phyloP scores from a whole-genome alignment of 768 basidiomycete species.

The Suillus occidentalis region DNA sequence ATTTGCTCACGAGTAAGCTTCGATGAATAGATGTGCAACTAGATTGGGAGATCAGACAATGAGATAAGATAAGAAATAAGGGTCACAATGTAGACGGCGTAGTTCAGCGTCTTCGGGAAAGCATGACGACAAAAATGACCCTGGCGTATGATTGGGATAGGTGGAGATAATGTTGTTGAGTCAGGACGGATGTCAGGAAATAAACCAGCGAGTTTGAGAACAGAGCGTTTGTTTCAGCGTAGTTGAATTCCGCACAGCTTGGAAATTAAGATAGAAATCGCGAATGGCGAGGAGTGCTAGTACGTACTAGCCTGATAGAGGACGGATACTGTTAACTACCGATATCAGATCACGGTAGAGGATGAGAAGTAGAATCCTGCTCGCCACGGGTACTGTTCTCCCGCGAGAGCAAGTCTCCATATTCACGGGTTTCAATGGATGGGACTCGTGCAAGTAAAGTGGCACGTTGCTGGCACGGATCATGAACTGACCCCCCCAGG shows the following conservation, averaged over 20 bases:
- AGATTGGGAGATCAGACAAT: background rate
- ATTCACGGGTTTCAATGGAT: background rate
- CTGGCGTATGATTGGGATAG: background rate
- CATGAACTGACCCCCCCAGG: background rate
- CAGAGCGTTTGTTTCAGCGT: background rate
- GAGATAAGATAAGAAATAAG: background rate
- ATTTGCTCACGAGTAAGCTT: background rate
- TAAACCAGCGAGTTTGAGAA: background rate
- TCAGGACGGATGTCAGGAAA: background rate
- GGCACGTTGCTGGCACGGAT: conserved; percentile 1
- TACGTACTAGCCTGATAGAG: background rate
- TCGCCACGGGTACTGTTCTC: background rate
- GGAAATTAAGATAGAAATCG: background rate
- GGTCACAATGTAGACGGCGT: background rate
- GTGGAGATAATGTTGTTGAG: background rate
- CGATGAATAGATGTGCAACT: background rate
- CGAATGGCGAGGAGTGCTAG: background rate
- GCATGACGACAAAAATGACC: background rate
- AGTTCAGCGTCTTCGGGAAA: background rate
- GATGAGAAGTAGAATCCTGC: too few relatives aligned
- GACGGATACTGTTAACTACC: background rate
- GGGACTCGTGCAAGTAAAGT: background rate
- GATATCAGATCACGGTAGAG: background rate
- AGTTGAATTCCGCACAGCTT: background rate
- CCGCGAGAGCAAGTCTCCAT: background rate